phyloP scores from a whole-genome alignment of 2,329 filamentous ascomycete species.

The Trichoderma asperellum region DNA sequence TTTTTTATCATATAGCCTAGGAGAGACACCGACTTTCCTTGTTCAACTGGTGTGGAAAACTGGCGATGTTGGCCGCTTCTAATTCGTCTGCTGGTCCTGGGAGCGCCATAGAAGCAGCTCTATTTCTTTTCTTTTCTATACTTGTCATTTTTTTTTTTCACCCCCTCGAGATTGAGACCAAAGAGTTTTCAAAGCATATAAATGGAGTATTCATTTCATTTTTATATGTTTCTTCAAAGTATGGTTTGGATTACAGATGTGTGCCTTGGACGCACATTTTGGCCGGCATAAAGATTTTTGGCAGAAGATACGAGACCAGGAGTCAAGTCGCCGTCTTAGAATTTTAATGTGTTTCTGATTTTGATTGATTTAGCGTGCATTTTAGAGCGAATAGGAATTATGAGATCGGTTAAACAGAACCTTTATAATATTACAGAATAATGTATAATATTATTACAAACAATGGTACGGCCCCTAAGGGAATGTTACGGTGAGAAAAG shows the following conservation, averaged over 20 bases:
- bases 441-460: background rate
- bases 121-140: background rate
- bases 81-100: background rate
- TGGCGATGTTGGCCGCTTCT: background rate
- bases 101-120: background rate
- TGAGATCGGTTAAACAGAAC: background rate
- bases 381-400: background rate
- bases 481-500: background rate
- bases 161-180: background rate
- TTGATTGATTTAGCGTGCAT: background rate
- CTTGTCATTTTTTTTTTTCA: background rate
- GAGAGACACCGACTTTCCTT: constrained; percentile 48
- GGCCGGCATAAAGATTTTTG: background rate
- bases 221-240: background rate
- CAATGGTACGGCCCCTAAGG: background rate
- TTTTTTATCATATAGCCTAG: constrained; percentile 68
- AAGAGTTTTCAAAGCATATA: background rate
- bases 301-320: background rate
- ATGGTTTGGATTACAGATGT: background rate
- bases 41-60: constrained; percentile 45
- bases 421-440: background rate
- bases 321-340: background rate
- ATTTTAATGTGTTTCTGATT: background rate
- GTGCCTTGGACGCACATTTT: too few relatives aligned
- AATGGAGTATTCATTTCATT: background rate